Evolutionary conservation across 78 protist genomes (phyloP).

Genomic region (Dictyostelium purpureum): DNA sequence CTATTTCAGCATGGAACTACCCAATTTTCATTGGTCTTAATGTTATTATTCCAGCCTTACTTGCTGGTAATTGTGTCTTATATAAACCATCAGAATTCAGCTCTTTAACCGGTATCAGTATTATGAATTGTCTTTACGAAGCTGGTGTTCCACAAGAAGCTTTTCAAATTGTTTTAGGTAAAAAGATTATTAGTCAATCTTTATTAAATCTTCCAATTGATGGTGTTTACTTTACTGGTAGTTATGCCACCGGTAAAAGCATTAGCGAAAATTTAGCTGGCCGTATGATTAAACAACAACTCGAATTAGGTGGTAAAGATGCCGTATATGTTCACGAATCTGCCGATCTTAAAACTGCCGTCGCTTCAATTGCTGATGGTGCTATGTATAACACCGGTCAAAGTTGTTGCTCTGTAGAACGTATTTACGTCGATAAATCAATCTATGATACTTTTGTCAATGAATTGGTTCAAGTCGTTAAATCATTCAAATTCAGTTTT

Average conservation of each 20-base stretch:
- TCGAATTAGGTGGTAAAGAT: slow-evolving; percentile 79
- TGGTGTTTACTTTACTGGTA: slow-evolving; percentile 80
- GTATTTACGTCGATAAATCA: slow-evolving; percentile 76
- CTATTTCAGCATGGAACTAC: slow-evolving; percentile 83
- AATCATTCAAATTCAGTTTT: slow-evolving; percentile 37
- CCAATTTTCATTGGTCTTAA: slow-evolving; percentile 77
- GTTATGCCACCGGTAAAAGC: slow-evolving; percentile 35
- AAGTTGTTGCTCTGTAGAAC: slow-evolving; percentile 81
- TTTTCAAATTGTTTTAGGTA: slow-evolving; percentile 67
- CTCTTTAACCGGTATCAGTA: slow-evolving; percentile 67
- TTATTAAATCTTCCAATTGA: slow-evolving; percentile 53
- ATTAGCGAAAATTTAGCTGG: slow-evolving; percentile 57
- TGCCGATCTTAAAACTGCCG: slow-evolving; percentile 20
- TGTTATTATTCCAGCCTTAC: slow-evolving; percentile 70
- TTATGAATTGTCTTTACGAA: slow-evolving; percentile 28
- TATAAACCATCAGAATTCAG: slow-evolving; percentile 78
- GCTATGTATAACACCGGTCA: slow-evolving; percentile 84
- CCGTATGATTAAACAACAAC: slow-evolving; percentile 58
- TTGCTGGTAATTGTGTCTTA: slow-evolving; percentile 74
- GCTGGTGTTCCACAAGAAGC: slow-evolving; percentile 73
- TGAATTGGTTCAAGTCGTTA: slow-evolving; percentile 25
- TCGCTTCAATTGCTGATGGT: slow-evolving; percentile 74
- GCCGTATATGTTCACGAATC: slow-evolving; percentile 69
- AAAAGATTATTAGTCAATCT: slow-evolving; percentile 36
- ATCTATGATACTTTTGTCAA: slow-evolving; percentile 39